Evolutionary conservation across 805 yeast genomes (phyloP).

Genomic region (Metschnikowia cerradonensis): DNA sequence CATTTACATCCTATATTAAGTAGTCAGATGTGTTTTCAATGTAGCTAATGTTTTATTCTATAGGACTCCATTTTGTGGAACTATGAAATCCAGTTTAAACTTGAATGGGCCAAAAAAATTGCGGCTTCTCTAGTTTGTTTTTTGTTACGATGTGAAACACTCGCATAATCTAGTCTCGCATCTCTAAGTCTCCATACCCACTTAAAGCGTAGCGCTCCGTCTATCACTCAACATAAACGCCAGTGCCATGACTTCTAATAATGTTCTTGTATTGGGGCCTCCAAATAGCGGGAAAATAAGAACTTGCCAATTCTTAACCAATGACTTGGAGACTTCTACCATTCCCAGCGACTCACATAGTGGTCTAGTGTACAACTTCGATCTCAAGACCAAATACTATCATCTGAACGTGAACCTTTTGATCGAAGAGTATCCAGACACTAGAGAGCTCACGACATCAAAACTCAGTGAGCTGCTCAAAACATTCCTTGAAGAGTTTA

Average conservation of each 20-base stretch:
- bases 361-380: slow-evolving; percentile 27
- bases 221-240: background rate
- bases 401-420: slow-evolving; percentile 26
- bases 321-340: slow-evolving; percentile 29
- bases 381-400: slow-evolving; percentile 31
- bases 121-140: too few species aligned
- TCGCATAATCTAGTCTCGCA: background rate
- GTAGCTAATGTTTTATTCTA: too few species aligned
- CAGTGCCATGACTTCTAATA: slow-evolving; percentile 23
- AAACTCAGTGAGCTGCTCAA: slow-evolving; percentile 12
- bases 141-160: background rate
- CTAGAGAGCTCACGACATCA: slow-evolving; percentile 10
- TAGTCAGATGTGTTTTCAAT: too few species aligned
- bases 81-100: too few species aligned
- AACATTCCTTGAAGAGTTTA: slow-evolving; percentile 40
- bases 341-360: slow-evolving; percentile 31
- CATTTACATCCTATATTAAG: too few species aligned
- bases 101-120: too few species aligned
- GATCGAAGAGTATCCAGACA: slow-evolving; percentile 36
- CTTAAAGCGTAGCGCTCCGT: background rate
- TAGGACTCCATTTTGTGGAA: too few species aligned
- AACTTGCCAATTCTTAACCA: slow-evolving; percentile 24
- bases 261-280: slow-evolving; percentile 44
- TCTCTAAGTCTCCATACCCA: background rate
- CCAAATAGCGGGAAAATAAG: slow-evolving; percentile 40